phyloP scores from a whole-genome alignment of 2,329 filamentous ascomycete species.

The Beauveria brongniartii region DNA sequence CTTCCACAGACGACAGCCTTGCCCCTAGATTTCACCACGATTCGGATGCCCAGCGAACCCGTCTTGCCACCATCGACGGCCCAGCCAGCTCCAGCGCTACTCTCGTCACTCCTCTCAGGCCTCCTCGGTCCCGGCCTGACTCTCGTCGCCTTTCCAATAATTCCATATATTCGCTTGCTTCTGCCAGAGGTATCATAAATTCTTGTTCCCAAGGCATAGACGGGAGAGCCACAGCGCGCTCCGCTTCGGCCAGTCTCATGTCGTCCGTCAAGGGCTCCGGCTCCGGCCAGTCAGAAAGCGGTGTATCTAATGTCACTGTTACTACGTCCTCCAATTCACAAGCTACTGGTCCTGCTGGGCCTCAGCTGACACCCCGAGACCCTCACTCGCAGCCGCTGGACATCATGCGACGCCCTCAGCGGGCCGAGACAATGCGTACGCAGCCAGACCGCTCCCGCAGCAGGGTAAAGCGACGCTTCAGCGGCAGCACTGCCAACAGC shows the following conservation, averaged over 20 bases:
- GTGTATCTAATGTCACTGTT: slow-evolving; percentile 43
- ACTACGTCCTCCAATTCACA: slow-evolving; percentile 42
- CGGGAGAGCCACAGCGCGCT: slow-evolving; percentile 30
- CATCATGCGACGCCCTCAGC: slow-evolving; percentile 35
- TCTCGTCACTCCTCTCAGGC: slow-evolving; percentile 22
- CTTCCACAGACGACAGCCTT: neutral
- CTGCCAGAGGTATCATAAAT: slow-evolving; percentile 40
- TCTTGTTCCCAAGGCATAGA: slow-evolving; percentile 49
- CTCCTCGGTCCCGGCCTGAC: slow-evolving; percentile 41
- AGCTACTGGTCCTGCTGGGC: slow-evolving; percentile 17
- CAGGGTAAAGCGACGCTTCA: slow-evolving; percentile 65
- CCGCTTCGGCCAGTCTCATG: slow-evolving; percentile 37
- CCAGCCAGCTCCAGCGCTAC: neutral
- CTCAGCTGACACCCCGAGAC: slow-evolving; percentile 39
- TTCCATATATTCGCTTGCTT: slow-evolving; percentile 63
- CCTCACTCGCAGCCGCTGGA: slow-evolving; percentile 33
- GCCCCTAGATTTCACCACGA: neutral
- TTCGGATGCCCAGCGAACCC: neutral
- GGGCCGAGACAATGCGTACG: slow-evolving; percentile 31
- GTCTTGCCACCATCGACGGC: neutral
- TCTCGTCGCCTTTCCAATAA: slow-evolving; percentile 64
- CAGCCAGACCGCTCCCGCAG: slow-evolving; percentile 56
- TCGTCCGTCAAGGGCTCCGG: slow-evolving; percentile 33
- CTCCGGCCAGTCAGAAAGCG: slow-evolving; percentile 41
- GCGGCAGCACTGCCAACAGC: slow-evolving; percentile 72